Percentiles rank a stretch among this genome's conserved stretches.
These are phyloP conservation scores for Bruguiera hainesii DNA, from an alignment of 441 rosid species.

Conservation along the genomic window DNA sequence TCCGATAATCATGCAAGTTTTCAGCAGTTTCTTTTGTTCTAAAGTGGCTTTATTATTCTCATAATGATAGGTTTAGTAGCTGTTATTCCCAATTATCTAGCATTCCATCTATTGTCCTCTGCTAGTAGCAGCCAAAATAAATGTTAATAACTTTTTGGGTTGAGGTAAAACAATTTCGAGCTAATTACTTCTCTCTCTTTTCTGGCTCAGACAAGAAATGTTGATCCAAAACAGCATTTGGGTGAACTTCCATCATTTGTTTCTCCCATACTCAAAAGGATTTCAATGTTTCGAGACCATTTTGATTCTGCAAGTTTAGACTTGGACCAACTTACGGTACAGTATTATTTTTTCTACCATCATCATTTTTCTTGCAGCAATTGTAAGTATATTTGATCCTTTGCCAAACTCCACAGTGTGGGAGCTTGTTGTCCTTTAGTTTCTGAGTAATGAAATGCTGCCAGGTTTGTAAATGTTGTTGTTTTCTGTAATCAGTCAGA, in stretches of 20 bases:
- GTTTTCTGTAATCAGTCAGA: constrained; percentile 5
- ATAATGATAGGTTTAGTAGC: too few species aligned
- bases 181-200: constrained; percentile 10
- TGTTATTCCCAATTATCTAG: too few species aligned
- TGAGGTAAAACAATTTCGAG: constrained; percentile 5
- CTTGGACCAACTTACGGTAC: constrained; percentile 85
- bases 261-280: constrained; percentile 53
- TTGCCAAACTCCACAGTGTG: too few species aligned
- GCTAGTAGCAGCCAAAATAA: too few species aligned
- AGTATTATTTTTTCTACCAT: constrained; percentile 10
- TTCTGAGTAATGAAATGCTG: background rate
- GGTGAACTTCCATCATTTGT: constrained; percentile 84
- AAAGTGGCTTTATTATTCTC: too few species aligned
- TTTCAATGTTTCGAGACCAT: constrained; percentile 40
- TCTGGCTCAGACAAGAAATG: constrained; percentile 62
- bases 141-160: background rate
- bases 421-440: too few species aligned
- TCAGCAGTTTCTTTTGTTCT: too few species aligned
- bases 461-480: background rate
- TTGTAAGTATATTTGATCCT: background rate
- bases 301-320: constrained; percentile 32
- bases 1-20: too few species aligned
- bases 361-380: background rate
- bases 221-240: constrained; percentile 54
- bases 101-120: too few species aligned